Evolutionary conservation across 2,329 filamentous ascomycete genomes (phyloP).

Genomic region (Zasmidium citrigriseum): DNA sequence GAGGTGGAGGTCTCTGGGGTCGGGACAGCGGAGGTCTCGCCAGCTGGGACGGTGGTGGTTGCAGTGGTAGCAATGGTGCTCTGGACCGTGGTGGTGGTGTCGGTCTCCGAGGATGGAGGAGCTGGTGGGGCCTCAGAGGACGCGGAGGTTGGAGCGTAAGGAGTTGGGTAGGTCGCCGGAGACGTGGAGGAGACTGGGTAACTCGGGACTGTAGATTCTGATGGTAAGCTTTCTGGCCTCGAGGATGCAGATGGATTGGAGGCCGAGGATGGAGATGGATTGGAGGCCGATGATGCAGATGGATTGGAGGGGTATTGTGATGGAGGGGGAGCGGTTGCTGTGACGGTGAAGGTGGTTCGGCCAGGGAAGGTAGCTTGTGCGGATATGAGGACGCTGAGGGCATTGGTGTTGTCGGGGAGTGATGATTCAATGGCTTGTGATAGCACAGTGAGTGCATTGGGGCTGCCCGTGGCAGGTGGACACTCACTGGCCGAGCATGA

Average conservation of each 20-base stretch:
- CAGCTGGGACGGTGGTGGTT: constrained; percentile 5
- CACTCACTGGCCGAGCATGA: constrained; percentile 27
- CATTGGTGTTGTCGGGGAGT: constrained; percentile 16
- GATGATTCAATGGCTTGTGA: constrained; percentile 16
- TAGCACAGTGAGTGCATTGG: constrained; percentile 24
- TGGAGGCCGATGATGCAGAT: neutral
- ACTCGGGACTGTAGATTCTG: constrained; percentile 19
- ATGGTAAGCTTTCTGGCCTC: constrained; percentile 23
- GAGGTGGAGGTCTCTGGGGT: neutral
- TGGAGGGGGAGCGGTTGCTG: constrained; percentile 4
- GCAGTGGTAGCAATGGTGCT: constrained; percentile 8
- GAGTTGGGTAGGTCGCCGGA: constrained; percentile 9
- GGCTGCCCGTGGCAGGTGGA: constrained; percentile 9
- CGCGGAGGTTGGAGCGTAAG: constrained; percentile 5
- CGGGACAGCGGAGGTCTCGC: constrained; percentile 1
- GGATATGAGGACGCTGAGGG: constrained; percentile 21
- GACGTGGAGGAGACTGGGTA: constrained; percentile 6
- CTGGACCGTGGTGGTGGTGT: constrained; percentile 12
- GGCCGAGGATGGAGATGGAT: constrained; percentile 7
- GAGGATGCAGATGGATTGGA: neutral
- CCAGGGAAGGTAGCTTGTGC: constrained; percentile 13
- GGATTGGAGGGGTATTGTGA: neutral
- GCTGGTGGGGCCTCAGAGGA: neutral
- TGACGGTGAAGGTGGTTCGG: constrained; percentile 7
- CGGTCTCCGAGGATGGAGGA: constrained; percentile 3